These are phyloP conservation scores for Boletales sp. DNA, from an alignment of 768 basidiomycete species.

Conservation along the genomic window DNA sequence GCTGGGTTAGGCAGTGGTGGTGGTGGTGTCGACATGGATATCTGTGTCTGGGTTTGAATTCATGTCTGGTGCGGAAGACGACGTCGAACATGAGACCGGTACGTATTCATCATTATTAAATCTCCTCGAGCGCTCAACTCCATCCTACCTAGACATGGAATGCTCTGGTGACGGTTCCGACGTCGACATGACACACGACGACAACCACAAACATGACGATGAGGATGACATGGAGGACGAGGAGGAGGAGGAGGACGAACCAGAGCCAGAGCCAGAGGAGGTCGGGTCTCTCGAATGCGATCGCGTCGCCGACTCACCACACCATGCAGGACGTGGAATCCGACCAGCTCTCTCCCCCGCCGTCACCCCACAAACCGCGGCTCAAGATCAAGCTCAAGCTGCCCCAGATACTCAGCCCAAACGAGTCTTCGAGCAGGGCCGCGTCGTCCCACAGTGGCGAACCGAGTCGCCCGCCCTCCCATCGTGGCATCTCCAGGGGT, in stretches of 20 bases:
- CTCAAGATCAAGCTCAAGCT: constrained; percentile 64
- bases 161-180: constrained; percentile 24
- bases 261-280: constrained; percentile 13
- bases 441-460: constrained; percentile 22
- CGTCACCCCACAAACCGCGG: constrained; percentile 35
- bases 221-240: constrained; percentile 37
- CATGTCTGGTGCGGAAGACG: neutral
- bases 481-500: constrained; percentile 26
- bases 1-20: constrained; percentile 27
- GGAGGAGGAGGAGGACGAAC: constrained; percentile 32
- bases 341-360: constrained; percentile 34
- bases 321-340: constrained; percentile 30
- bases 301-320: neutral
- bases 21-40: neutral
- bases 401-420: constrained; percentile 35
- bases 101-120: too few relatives aligned
- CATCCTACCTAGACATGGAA: constrained; percentile 18
- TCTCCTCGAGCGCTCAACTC: too few relatives aligned
- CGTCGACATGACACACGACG: too few relatives aligned
- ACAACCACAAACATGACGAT: too few relatives aligned
- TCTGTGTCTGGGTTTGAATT: constrained; percentile 22
- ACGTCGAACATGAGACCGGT: too few relatives aligned
- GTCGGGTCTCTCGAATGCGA: neutral
- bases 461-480: constrained; percentile 22
- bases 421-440: constrained; percentile 28